Evolutionary conservation across 1,284 basidiomycete genomes (phyloP), one percentile per base, ranked within the genome.

Genomic region (Malassezia japonica): DNA sequence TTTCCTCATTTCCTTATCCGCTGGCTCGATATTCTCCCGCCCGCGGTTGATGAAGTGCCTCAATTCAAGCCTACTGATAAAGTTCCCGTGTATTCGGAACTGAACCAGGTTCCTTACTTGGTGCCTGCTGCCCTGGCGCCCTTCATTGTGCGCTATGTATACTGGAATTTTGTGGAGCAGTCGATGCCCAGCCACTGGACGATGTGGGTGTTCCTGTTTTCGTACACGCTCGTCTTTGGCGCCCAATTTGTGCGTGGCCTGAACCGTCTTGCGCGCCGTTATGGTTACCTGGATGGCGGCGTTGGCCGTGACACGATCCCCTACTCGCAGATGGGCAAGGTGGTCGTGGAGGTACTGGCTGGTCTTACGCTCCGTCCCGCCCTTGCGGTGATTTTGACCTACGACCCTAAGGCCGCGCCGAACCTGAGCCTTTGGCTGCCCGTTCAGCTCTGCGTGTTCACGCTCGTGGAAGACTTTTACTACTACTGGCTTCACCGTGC

Each of bases 401-500:
- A 64, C 54, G 43, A 59, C 3, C 56, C 53, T 0, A 9, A 29
- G 1, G 39, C 49, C 10, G 42, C 48, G 0, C 31, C 57, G 2
- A 36, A 35, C 2, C 42, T 64, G 33, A 51, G 53, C 9, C 15
- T 54, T 0, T 60, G 57, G 60, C 16, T 60, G 1, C 60, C 58
- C 3, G 2, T 65, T 12, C 59, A 62, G 38, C 42, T 53, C n/a
- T 57, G 41, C 7, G 36, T 59, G 29, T 61, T 56, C 21, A 54
- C 55, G 4, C 29, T 58, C 4, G 46, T 55, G 16, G 51, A 60
- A 9, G 62, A 65, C 54, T 65, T 65, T 31, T 69, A 53, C 48
- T 70, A 65, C 56, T 70, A 65, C 60, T 59, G 57, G 56, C 62
- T 63, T 36, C 68, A 69, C 38, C 61, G 64, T 12, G 31, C 48